Conservation (phyloP, 73 alveolate species). For the Paramecium sexaurelia region DNA sequence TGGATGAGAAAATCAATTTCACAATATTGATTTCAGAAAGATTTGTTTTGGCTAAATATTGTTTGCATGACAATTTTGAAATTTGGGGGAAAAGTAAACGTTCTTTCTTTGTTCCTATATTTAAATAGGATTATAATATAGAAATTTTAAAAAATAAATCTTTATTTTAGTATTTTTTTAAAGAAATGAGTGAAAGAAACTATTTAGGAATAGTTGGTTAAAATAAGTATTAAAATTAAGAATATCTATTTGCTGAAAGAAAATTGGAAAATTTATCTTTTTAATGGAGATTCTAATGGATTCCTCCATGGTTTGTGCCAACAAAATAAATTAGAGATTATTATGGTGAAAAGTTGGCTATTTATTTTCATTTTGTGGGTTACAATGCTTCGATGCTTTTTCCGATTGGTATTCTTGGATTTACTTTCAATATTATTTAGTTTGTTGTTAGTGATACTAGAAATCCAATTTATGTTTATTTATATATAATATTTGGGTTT, state of each 20-base stretch:
- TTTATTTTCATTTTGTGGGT: neutral
- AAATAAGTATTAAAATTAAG: neutral
- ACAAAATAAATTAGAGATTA: neutral
- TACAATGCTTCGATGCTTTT: neutral
- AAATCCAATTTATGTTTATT: neutral
- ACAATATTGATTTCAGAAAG: neutral
- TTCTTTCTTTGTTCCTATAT: neutral
- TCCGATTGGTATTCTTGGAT: neutral
- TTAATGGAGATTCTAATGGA: slow-evolving; percentile 1
- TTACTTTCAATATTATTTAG: neutral
- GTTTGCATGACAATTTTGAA: slow-evolving; percentile 26
- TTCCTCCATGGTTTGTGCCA: slow-evolving; percentile 5
- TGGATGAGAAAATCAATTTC: neutral
- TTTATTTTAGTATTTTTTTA: neutral
- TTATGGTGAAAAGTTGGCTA: slow-evolving; percentile 11
- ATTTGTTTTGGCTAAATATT: neutral
- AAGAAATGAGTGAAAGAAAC: neutral
- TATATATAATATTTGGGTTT: neutral
- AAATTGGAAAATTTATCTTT: neutral
- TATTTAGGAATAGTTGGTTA: neutral
- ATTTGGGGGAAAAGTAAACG: neutral
- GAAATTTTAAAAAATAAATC: neutral
- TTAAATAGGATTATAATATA: neutral
- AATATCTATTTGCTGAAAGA: neutral
- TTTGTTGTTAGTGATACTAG: neutral